Conservation (phyloP, 306 rosid genomes). For the Lathyrus tuberosus region DNA sequence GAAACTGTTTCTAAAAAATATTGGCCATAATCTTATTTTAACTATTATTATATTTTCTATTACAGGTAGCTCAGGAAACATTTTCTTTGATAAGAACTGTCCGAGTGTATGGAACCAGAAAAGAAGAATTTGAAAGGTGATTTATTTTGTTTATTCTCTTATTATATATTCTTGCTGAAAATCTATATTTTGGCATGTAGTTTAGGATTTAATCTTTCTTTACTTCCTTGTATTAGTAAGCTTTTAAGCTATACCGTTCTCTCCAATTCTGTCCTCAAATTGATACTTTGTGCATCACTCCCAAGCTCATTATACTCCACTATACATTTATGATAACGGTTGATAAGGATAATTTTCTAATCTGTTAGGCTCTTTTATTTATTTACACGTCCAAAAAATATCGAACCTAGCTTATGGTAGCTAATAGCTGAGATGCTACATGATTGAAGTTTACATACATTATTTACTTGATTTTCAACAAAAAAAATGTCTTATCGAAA, state of each 20-base stretch:
- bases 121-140: conserved; percentile 63
- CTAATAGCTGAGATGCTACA: too few relatives aligned
- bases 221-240: neutral
- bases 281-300: too few relatives aligned
- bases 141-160: conserved; percentile 20
- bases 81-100: conserved; percentile 61
- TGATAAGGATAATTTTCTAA: too few relatives aligned
- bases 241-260: neutral
- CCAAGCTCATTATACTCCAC: too few relatives aligned
- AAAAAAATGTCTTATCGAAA: neutral
- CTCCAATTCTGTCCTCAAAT: too few relatives aligned
- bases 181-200: conserved; percentile 19
- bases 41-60: conserved; percentile 16
- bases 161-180: conserved; percentile 10
- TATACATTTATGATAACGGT: too few relatives aligned
- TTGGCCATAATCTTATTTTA: conserved; percentile 28
- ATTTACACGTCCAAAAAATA: too few relatives aligned
- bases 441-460: too few relatives aligned
- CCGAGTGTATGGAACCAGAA: conserved; percentile 58
- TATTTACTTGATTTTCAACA: too few relatives aligned
- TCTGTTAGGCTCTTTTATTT: too few relatives aligned
- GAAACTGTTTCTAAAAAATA: conserved; percentile 29
- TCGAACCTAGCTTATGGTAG: too few relatives aligned
- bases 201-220: neutral
- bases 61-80: conserved; percentile 75